phyloP scores from a whole-genome alignment of 2,329 filamentous ascomycete species.

The Aspergillus tamarii region DNA sequence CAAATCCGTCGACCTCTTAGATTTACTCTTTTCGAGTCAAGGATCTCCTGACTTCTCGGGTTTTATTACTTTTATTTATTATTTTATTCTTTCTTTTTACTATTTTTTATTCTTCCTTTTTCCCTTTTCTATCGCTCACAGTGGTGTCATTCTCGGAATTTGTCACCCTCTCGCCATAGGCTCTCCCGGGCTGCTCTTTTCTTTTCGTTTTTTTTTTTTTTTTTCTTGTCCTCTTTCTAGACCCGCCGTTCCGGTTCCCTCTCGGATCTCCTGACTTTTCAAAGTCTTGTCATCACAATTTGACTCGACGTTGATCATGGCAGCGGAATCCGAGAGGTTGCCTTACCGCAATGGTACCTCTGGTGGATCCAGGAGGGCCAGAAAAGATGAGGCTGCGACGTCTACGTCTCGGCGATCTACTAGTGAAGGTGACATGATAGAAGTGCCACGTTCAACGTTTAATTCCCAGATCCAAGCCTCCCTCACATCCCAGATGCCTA shows the following conservation, averaged over 20 bases:
- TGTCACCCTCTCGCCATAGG: too few relatives aligned
- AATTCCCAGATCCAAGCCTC: slow-evolving; percentile 30
- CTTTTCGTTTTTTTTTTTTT: slow-evolving; percentile 9
- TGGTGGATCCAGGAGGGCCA: slow-evolving; percentile 32
- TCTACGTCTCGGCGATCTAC: slow-evolving; percentile 31
- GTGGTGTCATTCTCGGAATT: too few relatives aligned
- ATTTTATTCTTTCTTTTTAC: slow-evolving; percentile 4
- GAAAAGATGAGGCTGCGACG: slow-evolving; percentile 30
- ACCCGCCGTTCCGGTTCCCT: slow-evolving; percentile 32
- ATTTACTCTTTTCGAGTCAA: slow-evolving; percentile 15
- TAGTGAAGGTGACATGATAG: slow-evolving; percentile 34
- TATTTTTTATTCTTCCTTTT: slow-evolving; percentile 8
- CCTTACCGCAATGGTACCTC: slow-evolving; percentile 36
- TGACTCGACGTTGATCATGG: slow-evolving; percentile 36
- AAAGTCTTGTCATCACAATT: slow-evolving; percentile 31
- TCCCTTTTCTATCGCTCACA: not conserved
- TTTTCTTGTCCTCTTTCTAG: slow-evolving; percentile 15
- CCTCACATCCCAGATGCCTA: slow-evolving; percentile 37
- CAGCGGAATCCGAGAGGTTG: slow-evolving; percentile 42
- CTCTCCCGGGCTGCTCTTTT: not conserved
- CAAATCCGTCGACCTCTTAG: slow-evolving; percentile 23
- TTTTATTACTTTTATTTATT: slow-evolving; percentile 9
- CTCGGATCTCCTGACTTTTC: slow-evolving; percentile 41
- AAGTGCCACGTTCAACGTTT: slow-evolving; percentile 31
- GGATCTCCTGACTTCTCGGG: slow-evolving; percentile 17